These are phyloP conservation scores for Erythrobasidium hasegawianum DNA, from an alignment of 1,284 basidiomycete species.

Conservation along the genomic window DNA sequence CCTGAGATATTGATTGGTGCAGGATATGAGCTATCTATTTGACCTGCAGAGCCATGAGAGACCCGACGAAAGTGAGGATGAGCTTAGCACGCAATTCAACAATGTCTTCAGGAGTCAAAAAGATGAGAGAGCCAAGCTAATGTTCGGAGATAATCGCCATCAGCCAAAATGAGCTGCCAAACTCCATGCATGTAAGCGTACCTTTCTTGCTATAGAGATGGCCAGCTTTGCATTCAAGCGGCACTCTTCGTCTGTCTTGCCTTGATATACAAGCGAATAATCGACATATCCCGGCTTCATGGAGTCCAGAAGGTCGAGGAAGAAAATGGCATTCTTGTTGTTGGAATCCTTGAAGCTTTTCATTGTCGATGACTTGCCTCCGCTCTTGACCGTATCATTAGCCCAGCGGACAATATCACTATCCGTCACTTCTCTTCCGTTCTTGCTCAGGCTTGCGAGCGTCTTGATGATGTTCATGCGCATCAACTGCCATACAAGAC, in stretches of 20 bases:
- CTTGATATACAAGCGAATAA: conserved; percentile 70
- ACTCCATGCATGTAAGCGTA: too few relatives aligned
- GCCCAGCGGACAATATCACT: conserved; percentile 95
- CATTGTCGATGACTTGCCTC: conserved; percentile 63
- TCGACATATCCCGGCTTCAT: conserved; percentile 94
- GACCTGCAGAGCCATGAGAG: conserved; percentile 30
- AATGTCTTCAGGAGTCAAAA: conserved; percentile 85
- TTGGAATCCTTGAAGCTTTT: conserved; percentile 90
- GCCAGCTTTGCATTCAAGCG: conserved; percentile 93
- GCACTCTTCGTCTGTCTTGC: conserved; percentile 76
- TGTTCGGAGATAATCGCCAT: neutral
- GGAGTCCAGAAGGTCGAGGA: conserved; percentile 87
- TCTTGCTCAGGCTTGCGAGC: conserved; percentile 65
- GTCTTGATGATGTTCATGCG: conserved; percentile 85
- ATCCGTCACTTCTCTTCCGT: conserved; percentile 78
- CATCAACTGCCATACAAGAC: conserved; percentile 98
- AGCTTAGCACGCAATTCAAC: conserved; percentile 48
- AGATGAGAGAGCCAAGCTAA: conserved; percentile 81
- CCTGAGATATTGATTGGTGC: too few relatives aligned
- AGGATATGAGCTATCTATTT: too few relatives aligned
- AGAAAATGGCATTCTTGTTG: conserved; percentile 86
- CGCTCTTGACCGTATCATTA: conserved; percentile 78
- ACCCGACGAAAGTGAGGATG: conserved; percentile 44
- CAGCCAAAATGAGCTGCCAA: neutral
- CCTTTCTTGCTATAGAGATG: conserved; percentile 93